phyloP scores from a whole-genome alignment of 768 basidiomycete genomes.

The Suillus brevipes region DNA sequence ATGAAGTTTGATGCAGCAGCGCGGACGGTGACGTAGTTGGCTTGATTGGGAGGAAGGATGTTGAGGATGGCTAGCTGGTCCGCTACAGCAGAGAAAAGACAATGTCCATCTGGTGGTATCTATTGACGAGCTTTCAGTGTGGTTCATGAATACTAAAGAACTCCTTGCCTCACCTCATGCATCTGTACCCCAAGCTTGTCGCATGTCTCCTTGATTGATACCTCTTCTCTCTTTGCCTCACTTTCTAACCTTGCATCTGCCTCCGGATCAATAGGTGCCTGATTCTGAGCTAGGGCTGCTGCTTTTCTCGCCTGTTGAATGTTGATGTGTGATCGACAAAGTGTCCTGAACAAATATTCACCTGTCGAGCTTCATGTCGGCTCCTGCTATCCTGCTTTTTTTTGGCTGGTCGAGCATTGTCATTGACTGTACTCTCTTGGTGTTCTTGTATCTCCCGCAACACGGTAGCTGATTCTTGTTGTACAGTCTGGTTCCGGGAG shows the following conservation, averaged over 20 bases:
- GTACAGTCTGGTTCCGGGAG: slow-evolving; percentile 51
- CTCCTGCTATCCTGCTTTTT: slow-evolving; percentile 58
- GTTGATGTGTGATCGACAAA: background rate
- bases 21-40: slow-evolving; percentile 63
- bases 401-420: slow-evolving; percentile 21
- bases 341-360: slow-evolving; percentile 28
- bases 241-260: slow-evolving; percentile 57
- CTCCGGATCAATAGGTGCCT: slow-evolving; percentile 54
- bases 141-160: slow-evolving; percentile 6
- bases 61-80: slow-evolving; percentile 84
- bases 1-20: slow-evolving; percentile 80
- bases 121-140: slow-evolving; percentile 32
- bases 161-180: slow-evolving; percentile 50
- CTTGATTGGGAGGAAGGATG: slow-evolving; percentile 56
- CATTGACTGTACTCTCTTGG: slow-evolving; percentile 27
- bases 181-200: slow-evolving; percentile 65
- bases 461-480: slow-evolving; percentile 49
- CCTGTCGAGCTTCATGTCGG: slow-evolving; percentile 74
- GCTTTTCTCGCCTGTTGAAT: slow-evolving; percentile 66
- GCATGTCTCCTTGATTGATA: slow-evolving; percentile 62
- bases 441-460: slow-evolving; percentile 48
- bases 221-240: slow-evolving; percentile 69
- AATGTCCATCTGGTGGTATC: slow-evolving; percentile 96
- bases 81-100: slow-evolving; percentile 91
- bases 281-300: slow-evolving; percentile 56